Base-by-base conservation (phyloP, 495 filamentous ascomycete genomes). In the Delitschia confertaspora region DNA sequence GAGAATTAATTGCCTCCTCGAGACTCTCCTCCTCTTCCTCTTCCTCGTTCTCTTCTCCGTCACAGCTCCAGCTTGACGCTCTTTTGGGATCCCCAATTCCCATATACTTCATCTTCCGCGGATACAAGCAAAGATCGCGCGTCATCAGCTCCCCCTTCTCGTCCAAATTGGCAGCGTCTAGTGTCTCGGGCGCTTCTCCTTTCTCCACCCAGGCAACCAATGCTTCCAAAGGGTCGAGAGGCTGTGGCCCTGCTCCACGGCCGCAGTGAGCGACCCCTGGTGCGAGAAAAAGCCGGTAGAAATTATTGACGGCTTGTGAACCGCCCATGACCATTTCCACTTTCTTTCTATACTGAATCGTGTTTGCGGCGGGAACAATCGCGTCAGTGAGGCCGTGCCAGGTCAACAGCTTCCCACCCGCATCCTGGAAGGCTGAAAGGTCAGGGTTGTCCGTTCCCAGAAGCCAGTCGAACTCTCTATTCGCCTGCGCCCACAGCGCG, bases 141-240 rank as follows among this genome's bases (percentile, higher is more conserved):
- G 37, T 47, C 17, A 53, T 35, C 29, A 42, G 16, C 4, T 53
- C 49, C 4, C 37, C 47, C 7, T 47, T 13, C 24, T 1, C 33
- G 25, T 55, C 31, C 4, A 22, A 33, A 2, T 30, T 47, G 8
- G 38, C 33, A 2, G 52, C 52, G 11, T 45, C 33, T 24, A 54
- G 27, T 13, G 51, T 58, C 31, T 64, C 60, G 10, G 68, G 67
- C n/a, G 50, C 47, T 14, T 58, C 35, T 5, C 49, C 63, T 8
- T 60, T 45, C 49, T 69, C 68, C 2, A 71, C 68, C 68, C 67
- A 71, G 6, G 50, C 46, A 0, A 67, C 63, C 5, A 71, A 42
- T 10, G 56, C 56, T 3, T 47, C 53, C 13, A 65, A 38, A 45
- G 55, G 16, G 17, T 46, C 57, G 5, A 19, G 47, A 19, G 60